Evolutionary conservation across 495 filamentous ascomycete genomes (phyloP).

Genomic region (Neurospora sp.): DNA sequence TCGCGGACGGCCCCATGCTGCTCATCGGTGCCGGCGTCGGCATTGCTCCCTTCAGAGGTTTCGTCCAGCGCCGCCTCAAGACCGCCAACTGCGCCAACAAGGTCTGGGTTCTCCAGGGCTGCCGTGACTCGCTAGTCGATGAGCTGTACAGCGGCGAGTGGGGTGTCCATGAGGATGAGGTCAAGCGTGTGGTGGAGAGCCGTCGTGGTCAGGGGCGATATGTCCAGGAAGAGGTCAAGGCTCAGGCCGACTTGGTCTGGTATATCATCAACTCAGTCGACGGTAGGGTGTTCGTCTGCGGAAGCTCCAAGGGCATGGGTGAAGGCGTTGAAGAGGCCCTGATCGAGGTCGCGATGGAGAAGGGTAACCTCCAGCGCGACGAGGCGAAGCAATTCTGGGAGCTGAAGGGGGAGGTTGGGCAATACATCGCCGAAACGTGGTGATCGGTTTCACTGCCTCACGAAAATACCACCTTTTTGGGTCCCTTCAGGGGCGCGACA

Average conservation of each 20-base stretch:
- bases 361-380: slow-evolving; percentile 61
- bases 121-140: slow-evolving; percentile 83
- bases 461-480: neutral
- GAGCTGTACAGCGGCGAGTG: slow-evolving; percentile 95
- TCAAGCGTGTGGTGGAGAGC: slow-evolving; percentile 88
- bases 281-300: slow-evolving; percentile 91
- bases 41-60: slow-evolving; percentile 93
- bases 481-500: neutral
- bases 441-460: slow-evolving; percentile 11
- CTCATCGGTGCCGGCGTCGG: slow-evolving; percentile 94
- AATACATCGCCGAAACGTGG: slow-evolving; percentile 79
- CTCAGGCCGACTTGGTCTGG: slow-evolving; percentile 93
- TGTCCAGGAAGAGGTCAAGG: slow-evolving; percentile 75
- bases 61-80: slow-evolving; percentile 87
- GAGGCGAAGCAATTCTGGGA: slow-evolving; percentile 72
- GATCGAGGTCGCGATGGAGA: slow-evolving; percentile 69
- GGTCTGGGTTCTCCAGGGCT: slow-evolving; percentile 97
- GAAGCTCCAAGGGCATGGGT: slow-evolving; percentile 90
- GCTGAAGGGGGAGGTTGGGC: slow-evolving; percentile 71
- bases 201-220: slow-evolving; percentile 67
- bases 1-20: slow-evolving; percentile 89
- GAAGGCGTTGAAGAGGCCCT: slow-evolving; percentile 85
- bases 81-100: slow-evolving; percentile 98
- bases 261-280: slow-evolving; percentile 89
- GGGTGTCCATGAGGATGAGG: slow-evolving; percentile 84